Evolutionary conservation across 2,329 filamentous ascomycete genomes (phyloP).

Genomic region (Colletotrichum orchidophilum): DNA sequence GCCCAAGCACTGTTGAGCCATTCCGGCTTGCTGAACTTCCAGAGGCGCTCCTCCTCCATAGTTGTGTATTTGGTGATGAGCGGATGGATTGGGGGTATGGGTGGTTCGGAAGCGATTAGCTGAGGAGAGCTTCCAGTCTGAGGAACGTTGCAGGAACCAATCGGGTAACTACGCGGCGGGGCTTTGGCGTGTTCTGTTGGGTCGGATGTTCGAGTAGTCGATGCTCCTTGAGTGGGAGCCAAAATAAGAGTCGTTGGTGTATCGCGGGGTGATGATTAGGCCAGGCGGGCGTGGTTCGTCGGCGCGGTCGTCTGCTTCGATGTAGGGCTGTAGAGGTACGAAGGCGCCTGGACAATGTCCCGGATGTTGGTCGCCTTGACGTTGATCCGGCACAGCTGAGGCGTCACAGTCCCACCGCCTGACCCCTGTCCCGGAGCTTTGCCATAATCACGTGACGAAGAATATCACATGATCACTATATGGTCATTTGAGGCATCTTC

Average conservation of each 20-base stretch:
- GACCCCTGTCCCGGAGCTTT: conserved; percentile 13
- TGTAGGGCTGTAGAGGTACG: conserved; percentile 12
- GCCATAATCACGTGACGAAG: not conserved
- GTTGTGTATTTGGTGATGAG: conserved; percentile 29
- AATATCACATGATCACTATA: not conserved
- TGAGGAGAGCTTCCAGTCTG: not conserved
- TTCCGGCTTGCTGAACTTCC: conserved; percentile 73
- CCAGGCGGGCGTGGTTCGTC: not conserved
- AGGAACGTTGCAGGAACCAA: conserved; percentile 11
- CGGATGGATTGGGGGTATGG: not conserved
- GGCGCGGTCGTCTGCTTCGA: not conserved
- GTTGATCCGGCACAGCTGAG: conserved; percentile 32
- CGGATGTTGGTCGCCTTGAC: conserved; percentile 28
- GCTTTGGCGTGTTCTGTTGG: not conserved
- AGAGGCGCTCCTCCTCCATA: conserved; percentile 73
- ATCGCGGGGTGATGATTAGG: not conserved
- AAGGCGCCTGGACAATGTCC: not conserved
- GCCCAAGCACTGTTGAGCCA: conserved; percentile 73
- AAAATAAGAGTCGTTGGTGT: too few species aligned
- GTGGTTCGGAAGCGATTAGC: not conserved
- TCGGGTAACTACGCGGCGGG: conserved; percentile 3
- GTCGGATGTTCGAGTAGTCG: not conserved
- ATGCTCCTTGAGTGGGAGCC: not conserved
- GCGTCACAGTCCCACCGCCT: conserved; percentile 30
- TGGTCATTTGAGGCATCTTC: not conserved